Conservation (phyloP, 768 basidiomycete genomes). For the Macrolepiota dolichaula region DNA sequence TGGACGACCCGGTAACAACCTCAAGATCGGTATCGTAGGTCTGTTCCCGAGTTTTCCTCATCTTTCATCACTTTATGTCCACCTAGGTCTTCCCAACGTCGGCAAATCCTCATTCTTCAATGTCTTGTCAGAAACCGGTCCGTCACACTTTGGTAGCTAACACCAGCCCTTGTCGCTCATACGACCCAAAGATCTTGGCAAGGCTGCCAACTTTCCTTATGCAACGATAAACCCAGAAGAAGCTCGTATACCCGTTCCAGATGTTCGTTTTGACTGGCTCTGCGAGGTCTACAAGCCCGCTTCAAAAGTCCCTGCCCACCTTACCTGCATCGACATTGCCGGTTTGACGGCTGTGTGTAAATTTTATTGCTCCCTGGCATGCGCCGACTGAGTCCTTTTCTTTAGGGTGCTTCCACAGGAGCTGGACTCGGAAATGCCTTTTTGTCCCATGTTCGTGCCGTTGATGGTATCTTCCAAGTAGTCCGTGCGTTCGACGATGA, state of each 20-base stretch:
- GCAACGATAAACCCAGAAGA: constrained; percentile 92
- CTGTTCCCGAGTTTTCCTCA: constrained; percentile 33
- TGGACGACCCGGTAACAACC: constrained; percentile 93
- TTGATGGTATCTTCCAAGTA: constrained; percentile 99
- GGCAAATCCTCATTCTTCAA: constrained; percentile 99
- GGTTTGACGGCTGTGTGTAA: constrained; percentile 84
- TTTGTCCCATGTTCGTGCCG: constrained; percentile 94
- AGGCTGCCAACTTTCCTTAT: constrained; percentile 97
- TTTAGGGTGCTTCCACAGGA: constrained; percentile 91
- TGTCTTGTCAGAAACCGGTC: constrained; percentile 86
- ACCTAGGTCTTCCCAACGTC: constrained; percentile 86
- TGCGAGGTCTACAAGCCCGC: constrained; percentile 87
- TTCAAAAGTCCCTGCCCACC: constrained; percentile 85
- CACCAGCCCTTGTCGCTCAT: constrained; percentile 12
- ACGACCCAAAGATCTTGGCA: constrained; percentile 66
- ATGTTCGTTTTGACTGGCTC: constrained; percentile 93
- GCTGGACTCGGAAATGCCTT: constrained; percentile 98
- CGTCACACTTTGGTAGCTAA: constrained; percentile 18
- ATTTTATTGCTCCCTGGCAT: not conserved
- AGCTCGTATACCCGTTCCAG: constrained; percentile 95
- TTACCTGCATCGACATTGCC: constrained; percentile 98
- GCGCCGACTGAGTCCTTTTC: not conserved
- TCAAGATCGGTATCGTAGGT: constrained; percentile 99
- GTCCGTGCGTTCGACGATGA: constrained; percentile 98
- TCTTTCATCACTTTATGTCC: constrained; percentile 18